A percentile compares a stretch with the other conserved stretches of the same genome.
These are phyloP conservation scores for Ascodesmis nigricans DNA, from an alignment of 495 filamentous ascomycete genomes.

Conservation along the genomic window DNA sequence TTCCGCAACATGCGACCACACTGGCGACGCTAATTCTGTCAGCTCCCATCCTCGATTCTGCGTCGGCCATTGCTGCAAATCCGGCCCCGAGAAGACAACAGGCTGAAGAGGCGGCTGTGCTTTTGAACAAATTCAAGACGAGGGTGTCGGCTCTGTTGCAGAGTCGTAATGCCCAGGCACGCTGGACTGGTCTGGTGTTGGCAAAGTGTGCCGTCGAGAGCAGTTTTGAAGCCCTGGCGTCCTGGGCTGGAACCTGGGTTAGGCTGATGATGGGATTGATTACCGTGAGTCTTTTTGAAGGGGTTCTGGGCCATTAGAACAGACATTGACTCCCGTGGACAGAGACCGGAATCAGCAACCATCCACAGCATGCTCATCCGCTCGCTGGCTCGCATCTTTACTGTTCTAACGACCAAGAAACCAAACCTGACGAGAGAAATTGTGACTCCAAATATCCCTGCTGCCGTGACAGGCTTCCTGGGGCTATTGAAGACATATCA, in stretches of 20 bases:
- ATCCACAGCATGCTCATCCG: constrained; percentile 11
- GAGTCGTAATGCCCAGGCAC: constrained; percentile 8
- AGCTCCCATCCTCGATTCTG: constrained; percentile 12
- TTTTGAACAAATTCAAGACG: constrained; percentile 19
- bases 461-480: constrained; percentile 11
- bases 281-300: constrained; percentile 8
- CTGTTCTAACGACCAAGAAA: constrained; percentile 10
- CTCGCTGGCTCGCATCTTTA: constrained; percentile 14
- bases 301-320: not conserved
- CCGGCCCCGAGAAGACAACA: no score
- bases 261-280: constrained; percentile 16
- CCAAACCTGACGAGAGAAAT: constrained; percentile 17
- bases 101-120: constrained; percentile 10
- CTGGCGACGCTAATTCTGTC: constrained; percentile 11
- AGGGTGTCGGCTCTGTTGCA: constrained; percentile 18
- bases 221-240: constrained; percentile 15
- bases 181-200: constrained; percentile 16
- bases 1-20: constrained; percentile 10
- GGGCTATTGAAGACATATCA: constrained; percentile 3
- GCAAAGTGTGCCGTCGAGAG: constrained; percentile 16
- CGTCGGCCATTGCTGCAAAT: constrained; percentile 2
- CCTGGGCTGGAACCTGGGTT: constrained; percentile 12
- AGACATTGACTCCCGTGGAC: not conserved
- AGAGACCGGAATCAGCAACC: constrained; percentile 16
- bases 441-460: constrained; percentile 17